phyloP scores from a whole-genome alignment of 73 alveolate species.

The Tetrahymena elliotti region DNA sequence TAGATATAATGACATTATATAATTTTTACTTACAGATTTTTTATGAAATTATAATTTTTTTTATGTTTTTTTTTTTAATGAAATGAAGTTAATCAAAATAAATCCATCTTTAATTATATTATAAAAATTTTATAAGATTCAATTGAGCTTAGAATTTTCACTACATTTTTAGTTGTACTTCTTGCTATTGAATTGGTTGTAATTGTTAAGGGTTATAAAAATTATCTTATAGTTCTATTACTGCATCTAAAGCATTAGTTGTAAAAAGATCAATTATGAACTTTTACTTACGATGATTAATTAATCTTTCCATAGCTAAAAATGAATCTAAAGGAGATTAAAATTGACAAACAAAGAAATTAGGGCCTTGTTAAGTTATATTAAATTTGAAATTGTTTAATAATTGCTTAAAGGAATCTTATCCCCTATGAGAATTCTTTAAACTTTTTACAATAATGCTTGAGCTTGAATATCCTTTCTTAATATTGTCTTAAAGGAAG shows the following conservation, averaged over 20 bases:
- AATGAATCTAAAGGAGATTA: neutral
- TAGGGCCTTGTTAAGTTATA: neutral
- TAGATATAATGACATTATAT: neutral
- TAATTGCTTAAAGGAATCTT: neutral
- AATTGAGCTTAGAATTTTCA: neutral
- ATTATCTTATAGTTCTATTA: neutral
- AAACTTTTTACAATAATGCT: neutral
- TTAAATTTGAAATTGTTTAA: neutral
- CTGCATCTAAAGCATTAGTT: neutral
- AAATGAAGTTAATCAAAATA: too few species aligned
- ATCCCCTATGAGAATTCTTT: neutral
- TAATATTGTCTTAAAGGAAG: neutral
- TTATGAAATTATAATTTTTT: neutral
- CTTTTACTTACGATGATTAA: neutral
- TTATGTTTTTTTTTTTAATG: neutral
- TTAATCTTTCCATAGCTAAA: neutral
- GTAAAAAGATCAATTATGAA: neutral
- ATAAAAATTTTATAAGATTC: neutral
- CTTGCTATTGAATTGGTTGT: neutral
- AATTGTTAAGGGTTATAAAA: neutral
- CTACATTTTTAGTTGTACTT: neutral
- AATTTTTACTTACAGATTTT: neutral
- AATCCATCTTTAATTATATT: neutral
- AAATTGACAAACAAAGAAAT: neutral
- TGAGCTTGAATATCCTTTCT: neutral